Conservation (phyloP, 208 protist species). For the Trichomonas tenax region DNA sequence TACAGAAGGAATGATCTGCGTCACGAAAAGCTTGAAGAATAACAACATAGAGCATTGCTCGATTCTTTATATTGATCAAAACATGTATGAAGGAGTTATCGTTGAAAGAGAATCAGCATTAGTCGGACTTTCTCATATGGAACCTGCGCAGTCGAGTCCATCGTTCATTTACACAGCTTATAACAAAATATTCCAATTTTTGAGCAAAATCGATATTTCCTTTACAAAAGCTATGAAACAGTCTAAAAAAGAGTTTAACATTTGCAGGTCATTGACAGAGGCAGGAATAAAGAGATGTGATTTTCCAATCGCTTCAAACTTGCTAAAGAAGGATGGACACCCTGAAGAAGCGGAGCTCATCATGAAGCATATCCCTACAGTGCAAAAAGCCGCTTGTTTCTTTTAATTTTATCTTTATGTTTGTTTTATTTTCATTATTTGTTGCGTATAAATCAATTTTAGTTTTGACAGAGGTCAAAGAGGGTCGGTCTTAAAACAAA, state of each 20-base stretch:
- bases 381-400: background rate
- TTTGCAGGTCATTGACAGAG: background rate
- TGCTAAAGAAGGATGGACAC: background rate
- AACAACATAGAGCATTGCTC: background rate
- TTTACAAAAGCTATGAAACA: background rate
- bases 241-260: background rate
- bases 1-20: background rate
- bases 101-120: background rate
- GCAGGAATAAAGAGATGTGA: background rate
- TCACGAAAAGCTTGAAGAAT: background rate
- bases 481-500: no score
- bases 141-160: background rate
- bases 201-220: background rate
- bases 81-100: background rate
- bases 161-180: background rate
- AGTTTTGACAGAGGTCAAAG: no score
- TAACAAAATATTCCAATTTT: background rate
- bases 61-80: background rate
- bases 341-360: background rate
- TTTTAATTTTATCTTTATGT: background rate
- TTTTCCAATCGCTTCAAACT: background rate
- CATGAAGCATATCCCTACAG: background rate
- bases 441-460: no score
- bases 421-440: background rate
- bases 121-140: background rate